A percentile compares a stretch with the other conserved stretches of the same genome.
Evolutionary conservation across 805 yeast species (phyloP).

Genomic region (Komagataella ulmi): DNA sequence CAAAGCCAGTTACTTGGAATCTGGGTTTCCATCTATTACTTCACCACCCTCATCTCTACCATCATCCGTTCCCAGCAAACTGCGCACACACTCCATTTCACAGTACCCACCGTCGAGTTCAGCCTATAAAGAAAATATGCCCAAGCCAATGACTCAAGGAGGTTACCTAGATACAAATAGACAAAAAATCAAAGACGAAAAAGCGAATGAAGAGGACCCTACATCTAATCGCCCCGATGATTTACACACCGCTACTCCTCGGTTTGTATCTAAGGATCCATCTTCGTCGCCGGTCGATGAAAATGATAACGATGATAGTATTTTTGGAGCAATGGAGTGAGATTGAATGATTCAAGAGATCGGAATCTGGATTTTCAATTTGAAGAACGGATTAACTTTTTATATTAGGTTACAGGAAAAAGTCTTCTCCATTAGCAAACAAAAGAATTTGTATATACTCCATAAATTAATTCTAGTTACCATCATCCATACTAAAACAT

Average conservation of each 20-base stretch:
- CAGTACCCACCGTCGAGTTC: slow-evolving; percentile 28
- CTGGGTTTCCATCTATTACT: slow-evolving; percentile 5
- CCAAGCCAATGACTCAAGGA: slow-evolving; percentile 10
- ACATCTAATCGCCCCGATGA: slow-evolving; percentile 5
- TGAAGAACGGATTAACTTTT: background rate
- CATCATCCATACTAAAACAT: too few species aligned
- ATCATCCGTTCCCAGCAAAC: background rate
- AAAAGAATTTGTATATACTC: background rate
- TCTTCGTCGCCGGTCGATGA: slow-evolving; percentile 4
- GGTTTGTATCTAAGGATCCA: slow-evolving; percentile 3
- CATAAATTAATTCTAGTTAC: too few species aligned
- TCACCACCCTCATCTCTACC: slow-evolving; percentile 6
- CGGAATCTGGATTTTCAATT: background rate
- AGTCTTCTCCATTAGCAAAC: background rate
- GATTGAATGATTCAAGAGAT: background rate
- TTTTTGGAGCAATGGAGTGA: slow-evolving; percentile 24
- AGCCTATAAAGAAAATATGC: slow-evolving; percentile 1
- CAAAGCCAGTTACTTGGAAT: slow-evolving; percentile 3
- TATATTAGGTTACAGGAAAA: background rate
- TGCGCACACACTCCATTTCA: slow-evolving; percentile 19
- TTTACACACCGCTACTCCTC: background rate
- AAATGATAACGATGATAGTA: slow-evolving; percentile 16
- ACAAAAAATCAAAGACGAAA: slow-evolving; percentile 3
- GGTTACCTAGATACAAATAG: slow-evolving; percentile 19
- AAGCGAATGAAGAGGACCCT: slow-evolving; percentile 2